These are phyloP conservation scores for Clarireedia homoeocarpa DNA, from an alignment of 2,329 filamentous ascomycete genomes.

Conservation along the genomic window DNA sequence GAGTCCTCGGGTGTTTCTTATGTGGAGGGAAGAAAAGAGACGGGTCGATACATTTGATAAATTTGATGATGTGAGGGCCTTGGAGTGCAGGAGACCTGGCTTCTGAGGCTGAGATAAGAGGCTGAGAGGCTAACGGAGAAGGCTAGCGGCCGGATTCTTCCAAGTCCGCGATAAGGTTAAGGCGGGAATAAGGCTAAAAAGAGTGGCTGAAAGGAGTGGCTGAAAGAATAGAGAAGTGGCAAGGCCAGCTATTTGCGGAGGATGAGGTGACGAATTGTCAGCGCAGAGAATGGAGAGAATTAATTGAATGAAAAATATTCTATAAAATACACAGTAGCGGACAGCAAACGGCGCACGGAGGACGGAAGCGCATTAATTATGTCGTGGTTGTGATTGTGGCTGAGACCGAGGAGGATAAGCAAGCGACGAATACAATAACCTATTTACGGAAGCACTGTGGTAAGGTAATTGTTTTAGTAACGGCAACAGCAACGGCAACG, in stretches of 20 bases:
- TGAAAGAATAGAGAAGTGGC: background rate
- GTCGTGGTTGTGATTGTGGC: too few species aligned
- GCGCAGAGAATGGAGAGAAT: background rate
- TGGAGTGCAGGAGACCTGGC: constrained; percentile 3
- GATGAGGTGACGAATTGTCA: background rate
- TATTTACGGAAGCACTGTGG: too few species aligned
- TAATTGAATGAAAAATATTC: background rate
- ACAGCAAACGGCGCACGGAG: too few species aligned
- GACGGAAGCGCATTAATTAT: too few species aligned
- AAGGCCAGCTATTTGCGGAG: background rate
- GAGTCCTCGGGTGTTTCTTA: background rate
- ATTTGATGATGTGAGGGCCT: background rate
- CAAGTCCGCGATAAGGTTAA: background rate
- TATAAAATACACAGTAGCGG: background rate
- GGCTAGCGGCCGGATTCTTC: background rate
- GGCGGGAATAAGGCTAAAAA: background rate
- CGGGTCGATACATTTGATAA: background rate
- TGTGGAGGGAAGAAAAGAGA: background rate
- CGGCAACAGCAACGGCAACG: too few species aligned
- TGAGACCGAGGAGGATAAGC: too few species aligned
- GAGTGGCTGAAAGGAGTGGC: too few species aligned
- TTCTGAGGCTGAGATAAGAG: background rate
- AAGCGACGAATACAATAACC: too few species aligned
- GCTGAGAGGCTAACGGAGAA: background rate
- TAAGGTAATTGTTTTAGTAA: too few species aligned